Conservation (phyloP, 2,329 filamentous ascomycete species). For the Byssothecium circinans region DNA sequence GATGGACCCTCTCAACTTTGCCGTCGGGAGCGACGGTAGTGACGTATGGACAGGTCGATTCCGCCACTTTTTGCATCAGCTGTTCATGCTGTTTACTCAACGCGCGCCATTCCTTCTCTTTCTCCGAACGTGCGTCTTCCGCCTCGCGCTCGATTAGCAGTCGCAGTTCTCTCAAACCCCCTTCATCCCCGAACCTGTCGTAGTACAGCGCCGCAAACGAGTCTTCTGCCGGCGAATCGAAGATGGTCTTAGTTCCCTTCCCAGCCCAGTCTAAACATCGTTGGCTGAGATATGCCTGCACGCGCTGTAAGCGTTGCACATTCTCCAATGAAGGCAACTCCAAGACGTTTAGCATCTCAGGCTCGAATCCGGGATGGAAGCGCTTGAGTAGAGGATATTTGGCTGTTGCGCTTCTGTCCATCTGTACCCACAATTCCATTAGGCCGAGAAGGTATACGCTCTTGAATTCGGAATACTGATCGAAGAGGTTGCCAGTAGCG, state of each 20-base stretch:
- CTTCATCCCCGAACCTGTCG: too few species aligned
- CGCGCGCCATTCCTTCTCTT: too few species aligned
- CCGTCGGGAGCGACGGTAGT: too few species aligned
- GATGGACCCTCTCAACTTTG: constrained; percentile 14
- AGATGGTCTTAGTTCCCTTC: constrained; percentile 46
- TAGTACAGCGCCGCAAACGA: constrained; percentile 51
- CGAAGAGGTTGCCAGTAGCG: too few species aligned
- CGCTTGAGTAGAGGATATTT: constrained; percentile 53
- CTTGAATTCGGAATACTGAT: too few species aligned
- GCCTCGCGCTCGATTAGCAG: too few species aligned
- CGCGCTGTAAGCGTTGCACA: constrained; percentile 53
- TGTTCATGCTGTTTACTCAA: too few species aligned
- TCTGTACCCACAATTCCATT: constrained; percentile 60
- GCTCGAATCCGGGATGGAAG: constrained; percentile 56
- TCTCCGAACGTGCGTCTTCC: too few species aligned
- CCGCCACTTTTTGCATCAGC: constrained; percentile 35
- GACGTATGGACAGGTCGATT: constrained; percentile 36
- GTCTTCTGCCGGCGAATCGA: constrained; percentile 46
- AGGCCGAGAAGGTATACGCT: constrained; percentile 57
- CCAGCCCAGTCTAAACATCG: constrained; percentile 34
- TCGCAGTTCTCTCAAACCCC: too few species aligned
- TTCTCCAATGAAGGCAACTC: constrained; percentile 52
- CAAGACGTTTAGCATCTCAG: constrained; percentile 57
- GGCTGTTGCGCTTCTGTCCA: constrained; percentile 54
- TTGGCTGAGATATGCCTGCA: constrained; percentile 54